Evolutionary conservation across 441 rosid genomes (phyloP), one percentile per base, ranked within the genome.

Genomic region (Pelargonium fulgidum): DNA sequence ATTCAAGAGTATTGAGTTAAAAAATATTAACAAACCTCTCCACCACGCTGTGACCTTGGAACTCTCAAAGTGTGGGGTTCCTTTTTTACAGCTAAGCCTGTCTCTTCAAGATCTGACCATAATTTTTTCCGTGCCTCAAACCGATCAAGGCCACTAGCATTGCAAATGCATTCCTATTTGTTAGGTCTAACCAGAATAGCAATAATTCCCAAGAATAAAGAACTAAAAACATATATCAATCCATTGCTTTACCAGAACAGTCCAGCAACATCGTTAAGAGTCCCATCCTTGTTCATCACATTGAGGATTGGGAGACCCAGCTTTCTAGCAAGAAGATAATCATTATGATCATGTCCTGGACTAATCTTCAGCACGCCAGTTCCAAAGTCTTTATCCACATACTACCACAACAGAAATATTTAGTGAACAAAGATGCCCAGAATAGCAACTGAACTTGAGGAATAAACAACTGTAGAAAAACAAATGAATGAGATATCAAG

Each of bases 321-420:
- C 86, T 93, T 93, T 78, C 96, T 87, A 73, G 99, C 99, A 68
- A 93, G 93, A 80, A 89, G 85, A 75, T 93, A 93, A 81, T 93
- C 99, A 69, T 87, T 93, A 75, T 93, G 99, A 85, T 93, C 97
- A 75, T 93, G 99, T 59, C 97, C 99, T 17, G 99, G 99, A 77
- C 99, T 93, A 88, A 93, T 91, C 87, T 93, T 93, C 84, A 93
- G 84, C 64, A 89, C 97, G 68, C 99, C 99, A 68, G 99, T 93
- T 79, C 99, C 99, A 81, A 93, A 91, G 70, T 93, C 99, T 82
- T 89, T 91, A 81, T 93, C 99, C 77, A 93, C 99, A 80, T 86
- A 81, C 99, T 93, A 91, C 71, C 80, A 78, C 33, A 64, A 76
- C 14, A 67, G 42, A 64, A 71, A 80, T 59, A 70, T 72, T 59